These are phyloP conservation scores for Fusarium nelsonii DNA, from an alignment of 2,329 filamentous ascomycete genomes.

Conservation along the genomic window DNA sequence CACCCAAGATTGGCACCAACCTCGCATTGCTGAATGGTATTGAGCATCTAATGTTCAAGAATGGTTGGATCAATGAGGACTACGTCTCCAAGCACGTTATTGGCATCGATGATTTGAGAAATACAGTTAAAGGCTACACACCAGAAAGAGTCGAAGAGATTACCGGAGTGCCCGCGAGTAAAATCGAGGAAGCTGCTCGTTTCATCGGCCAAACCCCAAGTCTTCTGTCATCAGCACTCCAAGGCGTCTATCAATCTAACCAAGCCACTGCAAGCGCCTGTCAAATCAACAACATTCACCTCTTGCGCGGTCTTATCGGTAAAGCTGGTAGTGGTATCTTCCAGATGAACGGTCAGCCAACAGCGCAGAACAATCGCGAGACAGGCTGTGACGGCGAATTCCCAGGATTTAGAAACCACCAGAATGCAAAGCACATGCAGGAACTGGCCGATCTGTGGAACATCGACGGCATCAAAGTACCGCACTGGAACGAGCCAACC, in stretches of 20 bases:
- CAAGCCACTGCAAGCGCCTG: background rate
- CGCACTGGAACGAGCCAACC: background rate
- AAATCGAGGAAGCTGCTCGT: background rate
- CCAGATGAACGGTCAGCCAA: constrained; percentile 6
- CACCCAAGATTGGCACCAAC: background rate
- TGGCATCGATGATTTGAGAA: background rate
- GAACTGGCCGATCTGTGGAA: background rate
- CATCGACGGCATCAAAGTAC: background rate
- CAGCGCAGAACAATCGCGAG: background rate
- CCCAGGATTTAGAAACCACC: background rate
- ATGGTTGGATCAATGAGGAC: background rate
- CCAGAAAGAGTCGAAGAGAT: background rate
- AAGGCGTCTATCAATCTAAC: background rate
- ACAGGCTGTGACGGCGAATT: background rate
- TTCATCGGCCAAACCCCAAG: background rate
- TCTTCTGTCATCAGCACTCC: background rate
- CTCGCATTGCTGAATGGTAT: background rate
- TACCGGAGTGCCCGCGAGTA: background rate
- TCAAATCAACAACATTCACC: background rate
- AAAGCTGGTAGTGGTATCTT: background rate
- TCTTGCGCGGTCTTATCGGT: background rate
- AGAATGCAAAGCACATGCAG: background rate
- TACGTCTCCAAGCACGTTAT: background rate
- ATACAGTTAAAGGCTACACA: background rate
- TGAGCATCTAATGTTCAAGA: background rate